A percentile compares a stretch with the other conserved stretches of the same genome.
These are phyloP conservation scores for Magnusiomyces fungicola DNA, from an alignment of 1,139 yeast genomes.

Conservation along the genomic window DNA sequence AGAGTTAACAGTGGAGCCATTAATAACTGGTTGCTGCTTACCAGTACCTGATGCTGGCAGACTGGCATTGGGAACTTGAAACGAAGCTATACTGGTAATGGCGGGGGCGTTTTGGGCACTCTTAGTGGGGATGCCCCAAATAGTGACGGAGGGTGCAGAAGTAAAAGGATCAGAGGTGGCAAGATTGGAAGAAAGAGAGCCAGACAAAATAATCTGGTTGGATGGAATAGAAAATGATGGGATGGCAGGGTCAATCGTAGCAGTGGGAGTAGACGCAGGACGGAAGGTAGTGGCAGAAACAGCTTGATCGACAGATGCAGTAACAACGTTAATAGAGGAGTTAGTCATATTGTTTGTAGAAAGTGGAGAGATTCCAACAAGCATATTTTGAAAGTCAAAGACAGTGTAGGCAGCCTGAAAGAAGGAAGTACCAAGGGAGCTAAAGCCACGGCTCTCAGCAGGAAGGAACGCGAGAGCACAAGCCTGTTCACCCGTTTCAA, in stretches of 20 bases:
- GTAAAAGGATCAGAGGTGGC: no score
- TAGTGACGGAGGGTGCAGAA: no score
- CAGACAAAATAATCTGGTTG: no score
- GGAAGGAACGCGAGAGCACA: slow-evolving; percentile 56
- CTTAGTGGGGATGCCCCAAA: no score
- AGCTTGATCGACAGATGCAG: slow-evolving; percentile 6
- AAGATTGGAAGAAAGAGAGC: no score
- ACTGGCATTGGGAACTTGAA: no score
- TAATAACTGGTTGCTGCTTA: no score
- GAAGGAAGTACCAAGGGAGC: slow-evolving; percentile 56
- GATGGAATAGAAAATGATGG: not conserved
- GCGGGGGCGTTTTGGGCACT: no score
- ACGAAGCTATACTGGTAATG: no score
- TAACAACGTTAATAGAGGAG: not conserved
- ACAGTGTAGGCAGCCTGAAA: slow-evolving; percentile 52
- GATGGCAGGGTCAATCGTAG: not conserved
- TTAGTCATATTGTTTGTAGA: not conserved
- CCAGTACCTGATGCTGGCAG: no score
- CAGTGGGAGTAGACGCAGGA: slow-evolving; percentile 6
- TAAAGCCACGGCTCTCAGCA: slow-evolving; percentile 44
- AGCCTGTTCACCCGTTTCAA: slow-evolving; percentile 45
- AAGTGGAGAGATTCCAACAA: slow-evolving; percentile 46
- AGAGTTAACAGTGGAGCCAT: no score
- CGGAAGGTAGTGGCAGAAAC: slow-evolving; percentile 12
- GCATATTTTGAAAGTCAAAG: slow-evolving; percentile 54